phyloP scores from a whole-genome alignment of 257 asterid species.

The Lantana camara region DNA sequence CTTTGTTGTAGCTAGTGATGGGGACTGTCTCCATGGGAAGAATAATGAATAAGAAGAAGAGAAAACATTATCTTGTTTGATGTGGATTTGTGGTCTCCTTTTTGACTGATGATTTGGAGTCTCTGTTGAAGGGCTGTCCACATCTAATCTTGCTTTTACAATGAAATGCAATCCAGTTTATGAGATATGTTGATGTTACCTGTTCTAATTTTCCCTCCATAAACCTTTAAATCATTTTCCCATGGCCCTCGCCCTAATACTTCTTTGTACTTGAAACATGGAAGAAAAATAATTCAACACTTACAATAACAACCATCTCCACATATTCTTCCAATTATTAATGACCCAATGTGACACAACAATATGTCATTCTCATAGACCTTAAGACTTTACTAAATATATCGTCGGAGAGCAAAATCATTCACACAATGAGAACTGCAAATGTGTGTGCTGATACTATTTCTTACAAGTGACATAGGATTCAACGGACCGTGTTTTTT shows the following conservation, averaged over 20 bases:
- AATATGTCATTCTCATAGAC: background rate
- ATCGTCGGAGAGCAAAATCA: no score
- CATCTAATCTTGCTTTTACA: slow-evolving; percentile 44
- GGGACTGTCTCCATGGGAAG: no score
- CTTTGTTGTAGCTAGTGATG: slow-evolving; percentile 18
- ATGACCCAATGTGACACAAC: slow-evolving; percentile 17
- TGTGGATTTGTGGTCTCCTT: slow-evolving; percentile 51
- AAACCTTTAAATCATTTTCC: slow-evolving; percentile 2
- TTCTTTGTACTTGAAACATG: background rate
- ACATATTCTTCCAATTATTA: slow-evolving; percentile 12
- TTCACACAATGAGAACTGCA: no score
- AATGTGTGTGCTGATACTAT: no score
- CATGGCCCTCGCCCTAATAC: slow-evolving; percentile 18
- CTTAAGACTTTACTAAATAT: no score
- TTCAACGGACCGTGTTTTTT: no score
- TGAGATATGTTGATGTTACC: slow-evolving; percentile 46
- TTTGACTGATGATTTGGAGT: slow-evolving; percentile 56
- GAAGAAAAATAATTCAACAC: background rate
- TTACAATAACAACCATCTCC: slow-evolving; percentile 14
- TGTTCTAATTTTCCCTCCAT: slow-evolving; percentile 32
- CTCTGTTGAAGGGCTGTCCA: slow-evolving; percentile 37
- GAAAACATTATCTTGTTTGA: slow-evolving; percentile 46
- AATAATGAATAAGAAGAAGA: slow-evolving; percentile 20
- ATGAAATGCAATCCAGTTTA: slow-evolving; percentile 30
- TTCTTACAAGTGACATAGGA: no score